Percentiles rank a stretch among this genome's conserved stretches.
phyloP scores from a whole-genome alignment of 331 rosid genomes.

The Dryas integrifolia region DNA sequence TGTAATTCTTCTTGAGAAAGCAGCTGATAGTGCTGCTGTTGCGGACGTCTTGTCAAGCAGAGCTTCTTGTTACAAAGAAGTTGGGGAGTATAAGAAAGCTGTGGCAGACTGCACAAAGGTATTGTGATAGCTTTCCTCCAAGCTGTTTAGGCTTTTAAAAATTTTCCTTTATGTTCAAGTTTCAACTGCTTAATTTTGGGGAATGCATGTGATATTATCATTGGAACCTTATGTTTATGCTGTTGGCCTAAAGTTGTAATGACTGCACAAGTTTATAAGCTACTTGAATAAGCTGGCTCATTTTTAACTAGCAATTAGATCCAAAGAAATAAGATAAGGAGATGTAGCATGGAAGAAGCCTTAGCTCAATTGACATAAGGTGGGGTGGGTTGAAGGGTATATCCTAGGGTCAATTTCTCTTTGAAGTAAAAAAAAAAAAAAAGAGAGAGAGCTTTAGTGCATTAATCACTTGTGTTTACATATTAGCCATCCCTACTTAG shows the following conservation, averaged over 20 bases:
- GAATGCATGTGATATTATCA: neutral
- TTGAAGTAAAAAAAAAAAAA: neutral
- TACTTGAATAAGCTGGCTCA: neutral
- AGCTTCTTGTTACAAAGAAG: conserved; percentile 98
- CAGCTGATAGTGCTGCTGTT: conserved; percentile 49
- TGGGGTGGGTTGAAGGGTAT: neutral
- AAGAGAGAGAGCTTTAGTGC: neutral
- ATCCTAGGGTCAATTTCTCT: neutral
- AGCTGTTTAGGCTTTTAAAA: neutral
- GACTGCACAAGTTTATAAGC: neutral
- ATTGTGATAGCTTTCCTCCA: conserved; percentile 5
- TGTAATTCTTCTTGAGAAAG: conserved; percentile 67
- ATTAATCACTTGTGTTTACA: neutral
- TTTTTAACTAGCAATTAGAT: neutral
- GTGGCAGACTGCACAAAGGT: conserved; percentile 98
- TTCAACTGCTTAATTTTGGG: neutral
- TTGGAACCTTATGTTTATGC: neutral
- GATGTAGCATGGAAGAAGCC: neutral
- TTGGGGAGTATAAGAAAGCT: conserved; percentile 95
- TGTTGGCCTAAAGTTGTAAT: neutral
- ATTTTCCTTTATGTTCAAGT: neutral
- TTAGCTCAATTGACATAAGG: too few relatives aligned
- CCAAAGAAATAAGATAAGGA: neutral
- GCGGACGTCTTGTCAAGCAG: conserved; percentile 77
- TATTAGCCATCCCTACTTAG: neutral